These are phyloP conservation scores for Pogostemon cablin DNA, from an alignment of 257 asterid species.

Conservation along the genomic window DNA sequence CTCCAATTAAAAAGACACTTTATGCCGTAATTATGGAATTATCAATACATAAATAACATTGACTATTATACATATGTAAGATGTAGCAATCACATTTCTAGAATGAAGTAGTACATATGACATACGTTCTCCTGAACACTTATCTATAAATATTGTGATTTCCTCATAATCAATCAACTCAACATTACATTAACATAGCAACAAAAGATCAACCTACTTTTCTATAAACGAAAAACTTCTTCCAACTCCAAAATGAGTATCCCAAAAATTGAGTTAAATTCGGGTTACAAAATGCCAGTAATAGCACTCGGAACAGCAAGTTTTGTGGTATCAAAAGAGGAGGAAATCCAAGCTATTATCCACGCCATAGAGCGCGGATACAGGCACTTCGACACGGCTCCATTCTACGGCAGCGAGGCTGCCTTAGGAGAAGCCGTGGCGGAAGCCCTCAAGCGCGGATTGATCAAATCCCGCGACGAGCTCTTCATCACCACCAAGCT, in stretches of 20 bases:
- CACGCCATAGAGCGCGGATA: constrained; percentile 51
- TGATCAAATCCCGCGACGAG: constrained; percentile 42
- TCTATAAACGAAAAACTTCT: no score
- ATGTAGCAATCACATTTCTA: no score
- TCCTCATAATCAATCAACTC: background rate
- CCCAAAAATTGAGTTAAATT: constrained; percentile 35
- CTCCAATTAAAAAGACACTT: no score
- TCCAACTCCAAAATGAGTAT: constrained; percentile 4
- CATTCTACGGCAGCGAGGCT: constrained; percentile 41
- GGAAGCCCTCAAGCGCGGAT: constrained; percentile 41
- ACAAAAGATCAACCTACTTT: background rate
- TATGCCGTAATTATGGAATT: no score
- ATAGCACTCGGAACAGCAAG: constrained; percentile 51
- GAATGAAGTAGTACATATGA: no score
- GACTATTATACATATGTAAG: no score
- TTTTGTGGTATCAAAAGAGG: constrained; percentile 34
- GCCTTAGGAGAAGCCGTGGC: constrained; percentile 49
- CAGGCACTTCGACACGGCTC: constrained; percentile 59
- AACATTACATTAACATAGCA: background rate
- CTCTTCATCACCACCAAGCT: constrained; percentile 48
- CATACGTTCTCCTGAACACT: no score
- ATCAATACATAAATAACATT: no score
- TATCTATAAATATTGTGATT: no score
- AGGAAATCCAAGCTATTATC: constrained; percentile 35
- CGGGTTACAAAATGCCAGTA: constrained; percentile 43